Conservation (phyloP, 768 basidiomycete species). For the Porpolomopsis calyptriformis region DNA sequence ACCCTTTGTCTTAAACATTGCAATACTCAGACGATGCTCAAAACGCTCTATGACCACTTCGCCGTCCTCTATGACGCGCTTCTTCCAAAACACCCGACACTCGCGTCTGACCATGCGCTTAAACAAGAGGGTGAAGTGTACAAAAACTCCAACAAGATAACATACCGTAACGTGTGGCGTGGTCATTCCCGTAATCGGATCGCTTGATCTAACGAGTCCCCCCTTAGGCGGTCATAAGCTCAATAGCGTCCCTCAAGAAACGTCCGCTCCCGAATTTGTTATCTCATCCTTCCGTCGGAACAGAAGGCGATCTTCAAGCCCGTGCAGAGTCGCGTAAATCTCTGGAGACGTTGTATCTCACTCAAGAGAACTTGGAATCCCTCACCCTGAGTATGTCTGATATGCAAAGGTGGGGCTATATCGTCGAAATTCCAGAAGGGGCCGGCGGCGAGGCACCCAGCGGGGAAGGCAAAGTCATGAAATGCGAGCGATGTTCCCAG, state of each 20-base stretch:
- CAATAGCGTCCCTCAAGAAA: conserved; percentile 38
- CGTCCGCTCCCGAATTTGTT: conserved; percentile 43
- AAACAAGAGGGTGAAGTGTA: conserved; percentile 77
- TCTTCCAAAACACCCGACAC: conserved; percentile 38
- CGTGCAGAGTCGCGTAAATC: conserved; percentile 47
- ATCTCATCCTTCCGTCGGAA: conserved; percentile 68
- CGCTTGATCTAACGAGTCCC: too few species aligned
- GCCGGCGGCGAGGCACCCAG: conserved; percentile 55
- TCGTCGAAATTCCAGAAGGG: conserved; percentile 55
- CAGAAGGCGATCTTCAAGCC: conserved; percentile 49
- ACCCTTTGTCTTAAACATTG: too few species aligned
- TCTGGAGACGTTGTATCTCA: conserved; percentile 42
- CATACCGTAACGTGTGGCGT: conserved; percentile 67
- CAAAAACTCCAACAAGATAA: conserved; percentile 58
- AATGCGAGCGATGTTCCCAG: conserved; percentile 72
- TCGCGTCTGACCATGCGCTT: conserved; percentile 72
- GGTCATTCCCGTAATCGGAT: not conserved
- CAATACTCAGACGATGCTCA: conserved; percentile 69
- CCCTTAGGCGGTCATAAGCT: conserved; percentile 40
- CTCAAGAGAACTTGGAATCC: conserved; percentile 40
- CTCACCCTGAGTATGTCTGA: conserved; percentile 49
- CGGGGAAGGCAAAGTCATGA: conserved; percentile 47
- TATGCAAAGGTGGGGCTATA: conserved; percentile 59
- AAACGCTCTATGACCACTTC: conserved; percentile 66
- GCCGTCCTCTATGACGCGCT: conserved; percentile 52